phyloP scores from a whole-genome alignment of 164 flowering plant genomes.

The Umbellularia californica region DNA sequence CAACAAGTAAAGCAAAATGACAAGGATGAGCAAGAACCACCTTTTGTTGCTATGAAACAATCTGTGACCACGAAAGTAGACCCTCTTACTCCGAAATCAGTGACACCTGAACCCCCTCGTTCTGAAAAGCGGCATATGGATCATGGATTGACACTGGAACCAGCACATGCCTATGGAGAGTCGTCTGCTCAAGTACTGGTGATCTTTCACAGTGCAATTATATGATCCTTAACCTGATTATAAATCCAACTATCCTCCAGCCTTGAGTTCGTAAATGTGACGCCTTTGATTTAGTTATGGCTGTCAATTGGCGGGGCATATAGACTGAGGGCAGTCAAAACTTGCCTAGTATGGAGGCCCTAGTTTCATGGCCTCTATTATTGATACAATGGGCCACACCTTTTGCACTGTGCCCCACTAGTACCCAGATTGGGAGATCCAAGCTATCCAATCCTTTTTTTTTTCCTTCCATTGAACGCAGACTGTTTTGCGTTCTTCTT shows the following conservation, averaged over 20 bases:
- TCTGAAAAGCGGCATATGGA: constrained; percentile 33
- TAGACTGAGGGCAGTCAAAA: too few species aligned
- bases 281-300: too few species aligned
- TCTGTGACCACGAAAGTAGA: constrained; percentile 36
- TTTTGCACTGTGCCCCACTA: too few species aligned
- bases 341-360: neutral
- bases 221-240: neutral
- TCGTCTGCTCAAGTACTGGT: constrained; percentile 36
- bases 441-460: neutral
- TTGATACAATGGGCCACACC: neutral
- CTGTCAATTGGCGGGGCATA: too few species aligned
- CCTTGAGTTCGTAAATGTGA: too few species aligned
- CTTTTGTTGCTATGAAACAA: constrained; percentile 26
- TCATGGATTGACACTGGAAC: constrained; percentile 22
- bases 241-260: too few species aligned
- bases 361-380: neutral
- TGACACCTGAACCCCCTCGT: constrained; percentile 71
- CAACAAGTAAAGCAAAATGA: constrained; percentile 57
- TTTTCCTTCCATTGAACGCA: neutral
- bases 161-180: constrained; percentile 7
- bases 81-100: constrained; percentile 70
- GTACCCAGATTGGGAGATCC: neutral
- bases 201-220: neutral
- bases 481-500: neutral
- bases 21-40: constrained; percentile 41